A percentile compares a stretch with the other conserved stretches of the same genome.
These are phyloP conservation scores for Chytridium lagenaria DNA, from an alignment of 371 early-diverging fungal species.

Conservation along the genomic window DNA sequence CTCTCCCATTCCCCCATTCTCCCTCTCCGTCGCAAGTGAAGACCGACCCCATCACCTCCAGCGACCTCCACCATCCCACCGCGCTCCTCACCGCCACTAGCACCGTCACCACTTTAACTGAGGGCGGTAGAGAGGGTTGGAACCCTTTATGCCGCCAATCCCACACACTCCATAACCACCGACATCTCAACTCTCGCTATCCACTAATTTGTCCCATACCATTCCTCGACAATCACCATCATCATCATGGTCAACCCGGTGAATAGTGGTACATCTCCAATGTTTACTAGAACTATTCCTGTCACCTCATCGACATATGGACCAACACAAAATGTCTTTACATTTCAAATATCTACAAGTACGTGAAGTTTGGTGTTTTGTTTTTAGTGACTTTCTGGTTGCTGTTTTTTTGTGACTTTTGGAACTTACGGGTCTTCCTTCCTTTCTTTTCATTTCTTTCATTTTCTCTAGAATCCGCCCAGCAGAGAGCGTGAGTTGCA, in stretches of 20 bases:
- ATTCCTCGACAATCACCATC: no score
- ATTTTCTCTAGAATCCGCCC: not conserved
- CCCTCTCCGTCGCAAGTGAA: no score
- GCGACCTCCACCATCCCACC: no score
- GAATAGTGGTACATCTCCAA: not conserved
- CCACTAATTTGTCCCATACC: no score
- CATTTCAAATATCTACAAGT: conserved; percentile 15
- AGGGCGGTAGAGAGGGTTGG: no score
- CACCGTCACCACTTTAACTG: no score
- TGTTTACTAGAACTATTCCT: conserved; percentile 11
- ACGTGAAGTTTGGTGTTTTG: not conserved
- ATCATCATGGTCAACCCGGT: conserved; percentile 13
- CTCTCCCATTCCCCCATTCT: no score
- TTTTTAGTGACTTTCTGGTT: not conserved
- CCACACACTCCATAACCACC: no score
- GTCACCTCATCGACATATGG: conserved; percentile 7
- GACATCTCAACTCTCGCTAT: no score
- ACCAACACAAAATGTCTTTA: not conserved
- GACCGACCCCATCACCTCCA: no score
- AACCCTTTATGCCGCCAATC: no score
- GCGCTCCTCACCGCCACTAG: no score
- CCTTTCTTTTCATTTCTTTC: not conserved
- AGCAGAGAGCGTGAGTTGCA: conserved; percentile 4
- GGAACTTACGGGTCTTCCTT: not conserved
- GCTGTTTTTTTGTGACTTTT: not conserved